Base-by-base conservation (phyloP, 768 basidiomycete genomes). In the Scleroderma bovista region DNA sequence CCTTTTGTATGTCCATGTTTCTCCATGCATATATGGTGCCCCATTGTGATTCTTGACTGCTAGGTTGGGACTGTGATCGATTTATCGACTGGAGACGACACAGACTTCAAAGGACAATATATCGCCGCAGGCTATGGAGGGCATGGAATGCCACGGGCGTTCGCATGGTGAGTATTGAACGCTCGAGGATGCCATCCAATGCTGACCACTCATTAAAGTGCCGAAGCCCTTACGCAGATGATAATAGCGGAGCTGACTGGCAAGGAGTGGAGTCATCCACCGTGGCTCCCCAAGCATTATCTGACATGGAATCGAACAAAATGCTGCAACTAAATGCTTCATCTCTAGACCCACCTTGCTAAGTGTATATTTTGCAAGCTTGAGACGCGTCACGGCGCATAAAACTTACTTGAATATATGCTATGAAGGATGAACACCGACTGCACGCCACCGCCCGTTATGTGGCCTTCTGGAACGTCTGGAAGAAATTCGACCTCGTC, bases 131-230 rank as follows among this genome's bases (percentile, higher is more conserved):
- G 86, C 4, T 88, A 77, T 54, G 71, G 77, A 0, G 86, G 86
- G 1, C 86, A 88, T 58, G 86, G 86, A 1, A 88, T 88, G 86
- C 78, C 86, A 15, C 76, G 84, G 3, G 77, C 81, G 0, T 86
- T 74, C 58, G 79, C n/a, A n/a, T n/a, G n/a, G n/a, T n/a, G n/a
- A n/a, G n/a, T n/a, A n/a, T n/a, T n/a, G n/a, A n/a, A n/a, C n/a
- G n/a, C n/a, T n/a, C n/a, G n/a, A n/a, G n/a, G n/a, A n/a, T n/a
- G n/a, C n/a, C n/a, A n/a, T n/a, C n/a, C n/a, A n/a, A n/a, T n/a
- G n/a, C n/a, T n/a, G n/a, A n/a, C n/a, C n/a, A n/a, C n/a, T n/a
- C n/a, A n/a, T n/a, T n/a, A n/a, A n/a, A n/a, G n/a, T n/a, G n/a
- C n/a, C n/a, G n/a, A n/a, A 59, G 79, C 69, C 3, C 66, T 86